Evolutionary conservation across 306 rosid genomes (phyloP).

Genomic region (Datisca glomerata): DNA sequence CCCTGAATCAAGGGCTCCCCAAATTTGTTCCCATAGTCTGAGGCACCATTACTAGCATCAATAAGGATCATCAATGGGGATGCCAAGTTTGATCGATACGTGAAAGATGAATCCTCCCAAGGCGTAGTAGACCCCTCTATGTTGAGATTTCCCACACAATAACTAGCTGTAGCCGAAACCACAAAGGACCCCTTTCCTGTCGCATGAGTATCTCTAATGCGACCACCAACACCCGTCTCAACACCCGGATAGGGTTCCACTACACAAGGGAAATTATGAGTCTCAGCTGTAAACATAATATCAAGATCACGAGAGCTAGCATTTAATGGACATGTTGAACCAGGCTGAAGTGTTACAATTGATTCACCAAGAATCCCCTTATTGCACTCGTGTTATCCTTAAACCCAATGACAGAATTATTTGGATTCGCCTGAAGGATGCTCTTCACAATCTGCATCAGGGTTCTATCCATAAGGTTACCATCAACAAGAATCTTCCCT

Average conservation of each 20-base stretch:
- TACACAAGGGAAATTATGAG: too few species aligned
- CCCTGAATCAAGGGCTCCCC: slow-evolving; percentile 99
- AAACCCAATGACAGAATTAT: too few species aligned
- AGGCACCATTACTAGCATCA: too few species aligned
- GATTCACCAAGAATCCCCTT: slow-evolving; percentile 52
- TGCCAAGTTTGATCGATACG: slow-evolving; percentile 80
- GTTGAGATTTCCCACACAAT: slow-evolving; percentile 89
- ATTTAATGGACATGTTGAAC: too few species aligned
- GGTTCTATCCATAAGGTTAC: slow-evolving; percentile 48
- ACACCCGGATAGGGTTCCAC: too few species aligned
- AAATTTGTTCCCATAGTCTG: too few species aligned
- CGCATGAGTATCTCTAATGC: slow-evolving; percentile 92
- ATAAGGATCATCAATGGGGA: slow-evolving; percentile 75
- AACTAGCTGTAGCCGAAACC: slow-evolving; percentile 92
- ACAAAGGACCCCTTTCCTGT: too few species aligned
- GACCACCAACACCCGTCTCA: slow-evolving; percentile 94
- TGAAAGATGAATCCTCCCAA: slow-evolving; percentile 82
- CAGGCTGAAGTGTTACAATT: slow-evolving; percentile 61
- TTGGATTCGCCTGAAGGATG: too few species aligned
- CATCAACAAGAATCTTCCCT: slow-evolving; percentile 63
- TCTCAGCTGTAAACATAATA: too few species aligned
- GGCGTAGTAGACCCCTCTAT: slow-evolving; percentile 60
- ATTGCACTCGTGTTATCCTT: too few species aligned
- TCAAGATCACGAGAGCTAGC: too few species aligned
- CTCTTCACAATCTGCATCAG: too few species aligned